Evolutionary conservation across 495 filamentous ascomycete genomes (phyloP), one percentile per base, ranked within the genome.

Genomic region (Pseudoneurospora amorphoporcata): DNA sequence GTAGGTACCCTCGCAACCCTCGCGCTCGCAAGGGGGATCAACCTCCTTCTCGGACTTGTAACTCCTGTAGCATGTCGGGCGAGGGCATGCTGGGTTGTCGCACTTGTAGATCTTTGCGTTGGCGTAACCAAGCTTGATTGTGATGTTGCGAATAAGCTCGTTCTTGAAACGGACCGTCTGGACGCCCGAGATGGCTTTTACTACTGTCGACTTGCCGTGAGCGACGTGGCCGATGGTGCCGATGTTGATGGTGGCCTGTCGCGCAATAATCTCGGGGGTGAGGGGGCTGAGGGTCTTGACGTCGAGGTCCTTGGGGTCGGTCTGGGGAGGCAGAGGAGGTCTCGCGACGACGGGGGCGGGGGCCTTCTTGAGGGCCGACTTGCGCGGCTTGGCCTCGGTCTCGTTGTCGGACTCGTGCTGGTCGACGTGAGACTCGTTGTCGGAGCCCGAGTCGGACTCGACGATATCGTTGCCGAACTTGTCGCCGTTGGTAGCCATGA

Each of bases 61-160:
- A 83, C 94, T 97, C 82, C 92, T 90, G 84, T 94, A 99, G 86
- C 97, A 98, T 77, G 92, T 94, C 70, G 95, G 95, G 76, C 96
- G 84, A 43, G 95, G 95, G 83, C 95, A 99, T 73, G 90, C 92
- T 68, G 84, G 82, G 83, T 92, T 97, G 81, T 97, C 93, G 82
- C 95, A 99, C 87, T 98, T 94, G 89, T 99, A 99, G 84, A 99
- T 92, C 84, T 99, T 99, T 74, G 95, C 95, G 82, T 99, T 99
- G 79, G 95, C 95, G 82, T 99, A 99, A 80, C 95, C 95, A 79
- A 99, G 89, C 89, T 99, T 99, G 85, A 99, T 99, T 72, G 95
- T 99, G 79, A 99, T 99, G 80, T 99, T 99, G 76, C 95, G 88
- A 85, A 98, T 95, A 82, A 98, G 84, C 83, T 99, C 95, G 84